These are phyloP conservation scores for Erodium trifolium DNA, from an alignment of 441 rosid genomes.

Conservation along the genomic window DNA sequence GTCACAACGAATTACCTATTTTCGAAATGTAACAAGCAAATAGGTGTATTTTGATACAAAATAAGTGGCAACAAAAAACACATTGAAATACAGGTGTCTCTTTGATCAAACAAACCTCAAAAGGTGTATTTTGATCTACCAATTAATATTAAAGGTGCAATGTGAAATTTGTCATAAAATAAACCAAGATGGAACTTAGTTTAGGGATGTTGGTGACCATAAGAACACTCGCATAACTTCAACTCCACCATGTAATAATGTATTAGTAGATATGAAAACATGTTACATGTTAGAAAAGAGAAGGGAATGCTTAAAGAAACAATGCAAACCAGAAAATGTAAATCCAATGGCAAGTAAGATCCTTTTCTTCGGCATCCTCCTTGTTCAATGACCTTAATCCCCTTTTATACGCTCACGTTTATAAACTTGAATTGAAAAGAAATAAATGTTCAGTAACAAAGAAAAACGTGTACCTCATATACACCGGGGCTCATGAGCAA, in stretches of 20 bases:
- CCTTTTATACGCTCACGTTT: neutral
- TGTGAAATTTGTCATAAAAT: neutral
- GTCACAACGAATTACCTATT: neutral
- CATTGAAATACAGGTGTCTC: neutral
- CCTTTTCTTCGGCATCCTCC: neutral
- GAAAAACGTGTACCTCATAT: constrained; percentile 48
- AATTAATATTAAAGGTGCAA: neutral
- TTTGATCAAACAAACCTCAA: neutral
- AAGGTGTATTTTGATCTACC: neutral
- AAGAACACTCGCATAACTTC: neutral
- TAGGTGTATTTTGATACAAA: neutral
- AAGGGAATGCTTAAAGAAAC: neutral
- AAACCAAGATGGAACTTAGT: neutral
- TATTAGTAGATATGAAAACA: neutral
- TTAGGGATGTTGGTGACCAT: neutral
- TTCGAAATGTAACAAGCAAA: neutral
- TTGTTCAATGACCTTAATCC: neutral
- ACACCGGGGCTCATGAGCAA: constrained; percentile 93
- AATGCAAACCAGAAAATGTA: neutral
- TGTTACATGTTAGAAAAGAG: neutral
- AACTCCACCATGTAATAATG: neutral
- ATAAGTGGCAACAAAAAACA: neutral
- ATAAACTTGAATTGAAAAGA: neutral
- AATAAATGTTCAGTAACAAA: neutral
- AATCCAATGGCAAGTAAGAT: neutral